phyloP scores from a whole-genome alignment of 108 stramenopile genomes.

The Mediolabrus comicus region DNA sequence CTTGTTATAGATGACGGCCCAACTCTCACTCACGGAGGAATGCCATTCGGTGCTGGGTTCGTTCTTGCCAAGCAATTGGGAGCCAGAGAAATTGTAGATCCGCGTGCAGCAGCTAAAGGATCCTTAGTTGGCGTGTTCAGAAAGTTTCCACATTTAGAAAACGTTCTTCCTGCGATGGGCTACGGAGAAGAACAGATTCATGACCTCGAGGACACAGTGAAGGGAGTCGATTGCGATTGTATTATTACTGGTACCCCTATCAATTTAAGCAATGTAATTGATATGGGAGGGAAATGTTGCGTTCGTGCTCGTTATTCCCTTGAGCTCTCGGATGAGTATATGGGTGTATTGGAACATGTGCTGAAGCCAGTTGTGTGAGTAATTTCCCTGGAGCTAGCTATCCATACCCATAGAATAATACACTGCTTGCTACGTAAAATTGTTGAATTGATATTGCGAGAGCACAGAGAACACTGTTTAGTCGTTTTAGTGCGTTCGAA shows the following conservation, averaged over 20 bases:
- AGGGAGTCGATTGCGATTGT: constrained; percentile 45
- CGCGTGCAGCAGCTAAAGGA: constrained; percentile 52
- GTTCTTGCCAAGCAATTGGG: constrained; percentile 51
- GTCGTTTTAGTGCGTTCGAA: no score
- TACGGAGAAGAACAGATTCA: constrained; percentile 48
- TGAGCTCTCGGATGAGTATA: constrained; percentile 13
- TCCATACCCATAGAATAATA: neutral
- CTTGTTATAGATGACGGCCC: constrained; percentile 58
- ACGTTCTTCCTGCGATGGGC: constrained; percentile 55
- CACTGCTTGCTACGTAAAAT: neutral
- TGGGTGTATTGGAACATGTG: constrained; percentile 13
- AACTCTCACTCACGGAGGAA: constrained; percentile 56
- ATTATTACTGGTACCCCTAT: constrained; percentile 50
- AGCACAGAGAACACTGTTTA: neutral
- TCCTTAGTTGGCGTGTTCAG: constrained; percentile 38
- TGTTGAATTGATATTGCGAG: no score
- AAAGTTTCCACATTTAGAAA: constrained; percentile 49
- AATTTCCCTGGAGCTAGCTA: no score
- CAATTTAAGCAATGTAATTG: constrained; percentile 40
- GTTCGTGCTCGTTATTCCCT: constrained; percentile 28
- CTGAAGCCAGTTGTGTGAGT: constrained; percentile 4
- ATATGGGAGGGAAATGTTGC: constrained; percentile 37
- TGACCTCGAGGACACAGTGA: constrained; percentile 44
- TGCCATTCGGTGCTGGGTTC: constrained; percentile 56
- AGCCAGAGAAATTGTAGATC: constrained; percentile 51